Base-by-base conservation (phyloP, 2,329 filamentous ascomycete species). In the Talaromyces funiculosus region DNA sequence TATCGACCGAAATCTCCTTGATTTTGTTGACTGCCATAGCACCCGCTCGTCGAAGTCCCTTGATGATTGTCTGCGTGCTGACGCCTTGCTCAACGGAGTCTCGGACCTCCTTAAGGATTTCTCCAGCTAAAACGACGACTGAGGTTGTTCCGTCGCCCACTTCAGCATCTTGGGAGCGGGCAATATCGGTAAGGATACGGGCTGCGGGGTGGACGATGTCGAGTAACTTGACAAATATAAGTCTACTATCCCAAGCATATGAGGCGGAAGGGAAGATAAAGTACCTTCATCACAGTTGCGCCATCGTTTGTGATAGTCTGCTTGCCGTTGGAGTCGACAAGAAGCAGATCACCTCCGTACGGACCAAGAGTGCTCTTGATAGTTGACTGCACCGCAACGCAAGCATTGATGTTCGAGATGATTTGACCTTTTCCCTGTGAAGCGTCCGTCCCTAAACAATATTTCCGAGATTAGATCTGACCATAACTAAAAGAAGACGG, bases 231-330 rank as follows among this genome's bases (percentile, higher is more conserved):
- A 60, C 31, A 16, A 18, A 22, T 37, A 57, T 12, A 29, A 12
- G n/a, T 33, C 18, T 66, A 53, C 65, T 60, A 54, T 49, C 62
- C 33, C 62, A 59, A 33, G 24, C n/a, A n/a, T n/a, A 31, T 18
- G 56, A 40, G 40, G 40, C n/a, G 45, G 22, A 53, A 26, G 51
- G 26, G 0, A n/a, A n/a, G 49, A 53, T 29, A 24, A 91, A 37
- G 3, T 51, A 51, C 90, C 87, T 97, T 97, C 94, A 99, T 99
- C 64, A 97, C 94, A 55, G 94, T 99, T 53, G 94, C 94, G 73
- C 94, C 94, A 80, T 99, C 94, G 79, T 99, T 99, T 69, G 94
- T 99, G 74, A 99, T 97, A 59, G 94, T 99, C 80, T 97, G 92
- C 77, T 81, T 88, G 76, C 94, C 94, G 82, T 97, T 97, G 77